A percentile compares a stretch with the other conserved stretches of the same genome.
These are phyloP conservation scores for Plasmodium billcollinsi DNA, from an alignment of 169 alveolate genomes.

Conservation along the genomic window DNA sequence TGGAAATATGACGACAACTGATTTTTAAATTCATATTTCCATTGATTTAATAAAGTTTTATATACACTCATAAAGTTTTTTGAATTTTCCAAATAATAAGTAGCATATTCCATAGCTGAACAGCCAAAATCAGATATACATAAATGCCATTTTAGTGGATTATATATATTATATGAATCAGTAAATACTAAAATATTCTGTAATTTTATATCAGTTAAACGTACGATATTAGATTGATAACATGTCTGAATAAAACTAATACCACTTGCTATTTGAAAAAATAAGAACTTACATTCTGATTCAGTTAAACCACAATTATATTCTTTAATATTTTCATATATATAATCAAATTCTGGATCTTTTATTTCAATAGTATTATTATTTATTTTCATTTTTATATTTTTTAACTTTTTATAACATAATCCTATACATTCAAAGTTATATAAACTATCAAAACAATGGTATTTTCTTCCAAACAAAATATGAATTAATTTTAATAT, in stretches of 20 bases:
- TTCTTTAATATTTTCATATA: constrained; percentile 52
- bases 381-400: constrained; percentile 53
- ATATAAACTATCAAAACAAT: constrained; percentile 42
- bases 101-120: constrained; percentile 79
- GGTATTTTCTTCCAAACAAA: constrained; percentile 50
- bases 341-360: constrained; percentile 33
- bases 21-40: constrained; percentile 61
- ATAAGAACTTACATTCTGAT: constrained; percentile 81
- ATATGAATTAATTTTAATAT: constrained; percentile 64
- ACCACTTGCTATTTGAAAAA: constrained; percentile 83
- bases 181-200: constrained; percentile 84
- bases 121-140: constrained; percentile 87
- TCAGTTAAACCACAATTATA: constrained; percentile 82
- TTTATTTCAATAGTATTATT: constrained; percentile 39
- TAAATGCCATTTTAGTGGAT: constrained; percentile 84
- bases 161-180: constrained; percentile 73
- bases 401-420: constrained; percentile 72
- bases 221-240: constrained; percentile 84
- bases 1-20: constrained; percentile 69
- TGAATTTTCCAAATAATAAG: constrained; percentile 61
- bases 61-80: constrained; percentile 18
- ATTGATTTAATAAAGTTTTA: constrained; percentile 33
- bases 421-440: constrained; percentile 38
- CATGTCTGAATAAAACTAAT: constrained; percentile 84
- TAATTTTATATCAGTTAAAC: constrained; percentile 85